Evolutionary conservation across 768 basidiomycete genomes (phyloP).

Genomic region (Boletus edulis): DNA sequence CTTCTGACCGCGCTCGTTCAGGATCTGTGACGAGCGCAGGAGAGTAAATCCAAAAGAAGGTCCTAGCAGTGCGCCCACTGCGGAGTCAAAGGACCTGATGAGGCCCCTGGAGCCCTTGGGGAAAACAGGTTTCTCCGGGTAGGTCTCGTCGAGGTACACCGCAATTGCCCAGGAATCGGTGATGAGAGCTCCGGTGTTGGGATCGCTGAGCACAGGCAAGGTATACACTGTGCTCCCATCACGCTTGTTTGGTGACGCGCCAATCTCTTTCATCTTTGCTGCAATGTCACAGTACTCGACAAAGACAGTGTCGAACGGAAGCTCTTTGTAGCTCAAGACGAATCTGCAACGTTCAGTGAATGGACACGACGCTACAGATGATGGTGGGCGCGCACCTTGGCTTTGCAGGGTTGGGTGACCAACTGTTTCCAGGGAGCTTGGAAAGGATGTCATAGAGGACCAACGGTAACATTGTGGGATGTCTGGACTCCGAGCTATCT

Average conservation of each 20-base stretch:
- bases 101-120: conserved; percentile 20
- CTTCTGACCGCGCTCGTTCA: conserved; percentile 34
- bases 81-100: conserved; percentile 19
- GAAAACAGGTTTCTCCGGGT: conserved; percentile 31
- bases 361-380: not conserved
- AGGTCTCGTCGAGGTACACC: conserved; percentile 35
- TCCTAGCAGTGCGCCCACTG: not conserved
- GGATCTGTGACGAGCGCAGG: conserved; percentile 21
- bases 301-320: conserved; percentile 35
- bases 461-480: conserved; percentile 23
- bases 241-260: conserved; percentile 19
- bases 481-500: not conserved
- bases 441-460: conserved; percentile 38
- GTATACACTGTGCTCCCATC: conserved; percentile 28
- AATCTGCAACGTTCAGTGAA: conserved; percentile 19
- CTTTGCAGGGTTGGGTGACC: conserved; percentile 39
- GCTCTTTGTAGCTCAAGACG: conserved; percentile 30
- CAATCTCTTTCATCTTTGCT: conserved; percentile 22
- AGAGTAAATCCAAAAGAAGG: conserved; percentile 11
- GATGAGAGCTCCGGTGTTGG: conserved; percentile 25
- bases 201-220: conserved; percentile 34
- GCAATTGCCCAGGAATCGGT: conserved; percentile 34
- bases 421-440: conserved; percentile 28
- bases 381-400: conserved; percentile 25
- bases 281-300: conserved; percentile 34